Percentiles rank a stretch among this genome's conserved stretches.
Conservation (phyloP, 345 rosid species). For the Syzygium aromaticum region DNA sequence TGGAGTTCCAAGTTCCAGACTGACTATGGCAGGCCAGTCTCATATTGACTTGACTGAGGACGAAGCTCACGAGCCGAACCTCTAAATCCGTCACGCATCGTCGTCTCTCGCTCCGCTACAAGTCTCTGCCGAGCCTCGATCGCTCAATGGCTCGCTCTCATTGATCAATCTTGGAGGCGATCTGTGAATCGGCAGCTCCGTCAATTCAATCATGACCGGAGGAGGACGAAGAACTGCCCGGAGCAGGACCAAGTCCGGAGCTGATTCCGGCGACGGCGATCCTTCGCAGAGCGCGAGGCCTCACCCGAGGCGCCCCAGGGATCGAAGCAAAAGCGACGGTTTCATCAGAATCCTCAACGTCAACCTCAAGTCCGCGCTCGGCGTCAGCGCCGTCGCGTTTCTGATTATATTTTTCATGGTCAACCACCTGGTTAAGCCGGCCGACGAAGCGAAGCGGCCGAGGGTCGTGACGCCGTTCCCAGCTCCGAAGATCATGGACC, state of each 20-base stretch:
- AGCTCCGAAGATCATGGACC: conserved; percentile 64
- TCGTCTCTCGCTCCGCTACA: not conserved
- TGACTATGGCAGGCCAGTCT: not conserved
- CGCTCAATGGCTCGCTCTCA: not conserved
- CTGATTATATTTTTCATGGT: conserved; percentile 22
- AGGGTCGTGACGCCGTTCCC: conserved; percentile 86
- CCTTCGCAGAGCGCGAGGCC: conserved; percentile 13
- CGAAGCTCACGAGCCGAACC: not conserved
- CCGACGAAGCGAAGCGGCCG: conserved; percentile 28
- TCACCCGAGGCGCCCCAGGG: conserved; percentile 14
- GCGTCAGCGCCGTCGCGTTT: conserved; percentile 18
- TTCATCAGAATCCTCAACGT: conserved; percentile 22
- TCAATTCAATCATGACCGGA: conserved; percentile 37
- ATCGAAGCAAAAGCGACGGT: conserved; percentile 11
- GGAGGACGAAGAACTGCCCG: conserved; percentile 45
- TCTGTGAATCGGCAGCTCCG: not conserved
- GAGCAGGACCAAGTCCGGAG: conserved; percentile 39
- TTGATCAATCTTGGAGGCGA: not conserved
- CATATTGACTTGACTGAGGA: not conserved
- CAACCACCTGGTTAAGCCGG: conserved; percentile 21
- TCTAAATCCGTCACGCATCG: not conserved
- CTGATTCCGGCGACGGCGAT: conserved; percentile 14
- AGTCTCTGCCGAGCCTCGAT: not conserved
- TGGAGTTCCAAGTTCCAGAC: not conserved
- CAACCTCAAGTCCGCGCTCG: conserved; percentile 30